A percentile compares a stretch with the other conserved stretches of the same genome.
These are phyloP conservation scores for Staphylotrichum tortipilum DNA, from an alignment of 495 filamentous ascomycete genomes.

Conservation along the genomic window DNA sequence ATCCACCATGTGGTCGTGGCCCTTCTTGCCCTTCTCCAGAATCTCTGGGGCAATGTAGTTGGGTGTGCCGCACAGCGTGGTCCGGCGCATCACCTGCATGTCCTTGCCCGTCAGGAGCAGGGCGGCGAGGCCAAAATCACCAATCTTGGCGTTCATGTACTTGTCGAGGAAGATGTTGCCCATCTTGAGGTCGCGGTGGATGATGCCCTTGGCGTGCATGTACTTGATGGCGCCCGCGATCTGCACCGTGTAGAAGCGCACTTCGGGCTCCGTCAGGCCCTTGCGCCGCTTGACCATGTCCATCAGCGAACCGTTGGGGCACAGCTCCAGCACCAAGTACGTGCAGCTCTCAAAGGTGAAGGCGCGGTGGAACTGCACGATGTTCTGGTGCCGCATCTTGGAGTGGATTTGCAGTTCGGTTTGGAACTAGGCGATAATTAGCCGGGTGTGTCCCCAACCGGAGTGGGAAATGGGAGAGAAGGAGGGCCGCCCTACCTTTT, in stretches of 20 bases:
- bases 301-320: constrained; percentile 94
- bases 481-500: constrained; percentile 57
- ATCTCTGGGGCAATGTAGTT: constrained; percentile 99
- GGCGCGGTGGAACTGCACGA: constrained; percentile 89
- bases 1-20: constrained; percentile 85
- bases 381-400: constrained; percentile 88
- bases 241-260: constrained; percentile 85
- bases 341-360: constrained; percentile 84
- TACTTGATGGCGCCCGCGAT: constrained; percentile 95
- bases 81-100: constrained; percentile 64
- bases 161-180: constrained; percentile 94
- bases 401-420: constrained; percentile 97
- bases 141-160: constrained; percentile 95
- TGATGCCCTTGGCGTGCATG: constrained; percentile 86
- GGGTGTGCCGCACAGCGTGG: constrained; percentile 90
- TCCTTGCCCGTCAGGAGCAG: constrained; percentile 79
- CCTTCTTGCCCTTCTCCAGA: constrained; percentile 72
- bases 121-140: constrained; percentile 95
- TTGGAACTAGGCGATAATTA: constrained; percentile 66
- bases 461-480: background rate
- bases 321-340: constrained; percentile 90
- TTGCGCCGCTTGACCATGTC: constrained; percentile 90
- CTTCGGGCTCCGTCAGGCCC: constrained; percentile 80
- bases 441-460: constrained; percentile 6
- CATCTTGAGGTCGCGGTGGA: constrained; percentile 95